Base-by-base conservation (phyloP, 2,329 filamentous ascomycete species). In the Cladosporium sp. region DNA sequence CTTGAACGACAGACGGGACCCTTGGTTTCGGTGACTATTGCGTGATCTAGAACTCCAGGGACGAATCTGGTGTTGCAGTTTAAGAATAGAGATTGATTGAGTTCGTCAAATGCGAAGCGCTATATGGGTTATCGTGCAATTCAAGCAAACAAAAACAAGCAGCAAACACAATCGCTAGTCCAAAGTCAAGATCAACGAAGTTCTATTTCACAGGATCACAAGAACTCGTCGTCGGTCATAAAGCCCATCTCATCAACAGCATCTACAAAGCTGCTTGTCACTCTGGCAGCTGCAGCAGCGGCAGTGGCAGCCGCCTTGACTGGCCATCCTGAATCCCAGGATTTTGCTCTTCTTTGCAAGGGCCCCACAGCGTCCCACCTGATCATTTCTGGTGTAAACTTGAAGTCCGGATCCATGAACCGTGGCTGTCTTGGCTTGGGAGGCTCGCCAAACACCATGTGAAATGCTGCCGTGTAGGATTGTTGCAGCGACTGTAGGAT, bases 161-260 rank as follows among this genome's bases (percentile, higher is more conserved):
- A 34, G 8, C 33, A 35, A 32, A 34, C 43, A 16, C 16, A 32
- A 10, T 4, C 2, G 10, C 44, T 18, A 6, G 9, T 13, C 14
- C 38, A 18, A 41, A 41, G 2, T 9, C 38, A 41, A 13, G 18
- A 41, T 18, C 38, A 41, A 41, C 3, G 38, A 41, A 16, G 13
- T 9, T 14, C 19, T 14, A 3, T 10, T 32, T 19, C 37, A n/a
- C 2, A 10, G 18, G 9, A 14, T 54, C 43, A 56, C 54, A 59
- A 34, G 34, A 37, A 58, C 38, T 63, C 62, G 55, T 66, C 64
- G 19, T 64, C 59, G 59, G 59, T 59, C 56, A 65, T 63, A 28
- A 55, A 53, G 5, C 62, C 63, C 34, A 57, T 54, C 46, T 64
- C 60, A 53, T 64, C 62, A 18, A 63, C 54, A n/a, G 58, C 61